These are phyloP conservation scores for Chrysopogon serrulatus DNA, from an alignment of 176 grass and related monocot species.

Conservation along the genomic window DNA sequence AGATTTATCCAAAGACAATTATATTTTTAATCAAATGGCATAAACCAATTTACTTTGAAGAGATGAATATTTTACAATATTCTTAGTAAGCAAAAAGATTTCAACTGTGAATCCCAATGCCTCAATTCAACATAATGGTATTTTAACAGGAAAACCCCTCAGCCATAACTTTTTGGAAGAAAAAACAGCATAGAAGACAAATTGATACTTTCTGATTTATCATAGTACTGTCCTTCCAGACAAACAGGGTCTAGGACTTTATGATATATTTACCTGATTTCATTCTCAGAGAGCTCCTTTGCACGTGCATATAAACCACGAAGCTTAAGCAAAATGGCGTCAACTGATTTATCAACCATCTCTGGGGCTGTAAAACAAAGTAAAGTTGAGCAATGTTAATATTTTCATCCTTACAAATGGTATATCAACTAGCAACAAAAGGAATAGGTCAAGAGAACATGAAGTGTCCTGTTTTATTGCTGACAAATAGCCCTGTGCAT, in stretches of 20 bases:
- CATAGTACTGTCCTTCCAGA: background rate
- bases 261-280: conserved; percentile 59
- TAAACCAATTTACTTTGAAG: background rate
- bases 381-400: conserved; percentile 32
- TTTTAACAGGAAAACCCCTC: conserved; percentile 1
- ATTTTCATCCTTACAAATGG: background rate
- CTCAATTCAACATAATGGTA: background rate
- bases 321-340: conserved; percentile 54
- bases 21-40: background rate
- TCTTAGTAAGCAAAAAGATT: background rate
- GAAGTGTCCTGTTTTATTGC: background rate
- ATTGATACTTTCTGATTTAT: background rate
- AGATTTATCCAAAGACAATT: conserved; percentile 2
- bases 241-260: background rate
- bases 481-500: too few species aligned
- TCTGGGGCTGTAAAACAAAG: conserved; percentile 72
- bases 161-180: background rate
- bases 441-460: background rate
- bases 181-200: background rate
- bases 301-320: conserved; percentile 62
- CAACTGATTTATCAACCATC: conserved; percentile 64
- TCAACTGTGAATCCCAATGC: background rate
- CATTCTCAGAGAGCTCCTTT: conserved; percentile 78
- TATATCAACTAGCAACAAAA: conserved; percentile 11
- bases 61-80: background rate